Percentiles rank a stretch among this genome's conserved stretches.
Evolutionary conservation across 1,284 basidiomycete genomes (phyloP).

Genomic region (Cutaneotrichosporon cutaneum): DNA sequence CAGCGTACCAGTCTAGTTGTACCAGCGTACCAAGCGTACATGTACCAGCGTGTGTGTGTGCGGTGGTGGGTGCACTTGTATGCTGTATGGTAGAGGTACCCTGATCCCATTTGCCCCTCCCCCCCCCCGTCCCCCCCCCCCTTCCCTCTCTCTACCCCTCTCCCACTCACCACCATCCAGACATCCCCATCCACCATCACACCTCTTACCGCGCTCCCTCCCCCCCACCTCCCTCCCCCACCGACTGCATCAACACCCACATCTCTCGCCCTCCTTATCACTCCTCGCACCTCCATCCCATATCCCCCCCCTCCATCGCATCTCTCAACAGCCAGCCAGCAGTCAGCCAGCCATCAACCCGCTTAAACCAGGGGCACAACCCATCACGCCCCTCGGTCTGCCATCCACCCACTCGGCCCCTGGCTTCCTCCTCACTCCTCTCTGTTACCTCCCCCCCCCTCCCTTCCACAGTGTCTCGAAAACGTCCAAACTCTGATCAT

Average conservation of each 20-base stretch:
- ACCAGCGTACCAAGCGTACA: too few relatives aligned
- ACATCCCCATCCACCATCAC: background rate
- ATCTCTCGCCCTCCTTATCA: too few relatives aligned
- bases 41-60: too few relatives aligned
- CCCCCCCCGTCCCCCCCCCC: background rate
- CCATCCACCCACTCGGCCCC: background rate
- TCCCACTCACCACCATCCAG: background rate
- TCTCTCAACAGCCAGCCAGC: background rate
- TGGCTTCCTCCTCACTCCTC: background rate
- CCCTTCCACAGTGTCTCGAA: conserved; percentile 2
- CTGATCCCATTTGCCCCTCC: background rate
- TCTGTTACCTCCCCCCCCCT: background rate
- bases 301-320: background rate
- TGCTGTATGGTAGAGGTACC: too few relatives aligned
- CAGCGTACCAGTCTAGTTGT: too few relatives aligned
- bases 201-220: background rate
- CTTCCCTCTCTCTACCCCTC: background rate
- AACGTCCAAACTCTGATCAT: conserved; percentile 4
- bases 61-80: too few relatives aligned
- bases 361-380: background rate
- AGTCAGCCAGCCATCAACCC: too few relatives aligned
- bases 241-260: background rate
- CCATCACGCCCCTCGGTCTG: background rate
- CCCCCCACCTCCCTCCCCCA: background rate
- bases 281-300: too few relatives aligned